These are phyloP conservation scores for Henckelia pumila DNA, from an alignment of 257 asterid genomes.

Conservation along the genomic window DNA sequence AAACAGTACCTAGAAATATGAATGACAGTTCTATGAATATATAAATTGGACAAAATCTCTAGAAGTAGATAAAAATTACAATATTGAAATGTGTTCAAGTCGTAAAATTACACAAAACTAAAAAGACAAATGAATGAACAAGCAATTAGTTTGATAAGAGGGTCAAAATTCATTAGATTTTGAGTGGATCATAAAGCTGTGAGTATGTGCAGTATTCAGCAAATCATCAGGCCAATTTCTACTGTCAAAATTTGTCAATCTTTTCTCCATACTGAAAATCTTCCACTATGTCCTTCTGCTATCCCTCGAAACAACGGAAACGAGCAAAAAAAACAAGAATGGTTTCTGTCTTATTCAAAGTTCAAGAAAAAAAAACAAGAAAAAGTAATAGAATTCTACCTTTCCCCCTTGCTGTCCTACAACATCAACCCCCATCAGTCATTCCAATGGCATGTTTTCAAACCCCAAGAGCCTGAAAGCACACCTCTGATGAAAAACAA, in stretches of 20 bases:
- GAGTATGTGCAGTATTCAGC: slow-evolving; percentile 4
- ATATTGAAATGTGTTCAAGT: slow-evolving; percentile 6
- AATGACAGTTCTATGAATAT: background rate
- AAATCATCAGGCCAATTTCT: background rate
- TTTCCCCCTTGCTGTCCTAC: background rate
- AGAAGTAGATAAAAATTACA: background rate
- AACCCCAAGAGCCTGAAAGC: background rate
- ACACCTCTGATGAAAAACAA: background rate
- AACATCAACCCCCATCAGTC: background rate
- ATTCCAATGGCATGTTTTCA: background rate
- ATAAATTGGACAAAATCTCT: background rate
- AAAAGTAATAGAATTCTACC: background rate
- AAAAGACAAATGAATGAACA: slow-evolving; percentile 7
- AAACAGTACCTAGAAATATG: background rate
- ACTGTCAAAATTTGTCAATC: background rate
- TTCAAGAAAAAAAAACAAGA: background rate
- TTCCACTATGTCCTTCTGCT: background rate
- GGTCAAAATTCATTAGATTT: slow-evolving; percentile 17
- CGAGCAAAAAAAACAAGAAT: background rate
- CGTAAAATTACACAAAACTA: background rate
- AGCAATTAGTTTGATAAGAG: slow-evolving; percentile 5
- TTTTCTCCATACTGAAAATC: slow-evolving; percentile 1
- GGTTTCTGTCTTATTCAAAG: background rate
- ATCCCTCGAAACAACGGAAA: background rate
- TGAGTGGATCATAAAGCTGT: slow-evolving; percentile 17